Evolutionary conservation across 768 basidiomycete species (phyloP).

Genomic region (Podaxis sp.): DNA sequence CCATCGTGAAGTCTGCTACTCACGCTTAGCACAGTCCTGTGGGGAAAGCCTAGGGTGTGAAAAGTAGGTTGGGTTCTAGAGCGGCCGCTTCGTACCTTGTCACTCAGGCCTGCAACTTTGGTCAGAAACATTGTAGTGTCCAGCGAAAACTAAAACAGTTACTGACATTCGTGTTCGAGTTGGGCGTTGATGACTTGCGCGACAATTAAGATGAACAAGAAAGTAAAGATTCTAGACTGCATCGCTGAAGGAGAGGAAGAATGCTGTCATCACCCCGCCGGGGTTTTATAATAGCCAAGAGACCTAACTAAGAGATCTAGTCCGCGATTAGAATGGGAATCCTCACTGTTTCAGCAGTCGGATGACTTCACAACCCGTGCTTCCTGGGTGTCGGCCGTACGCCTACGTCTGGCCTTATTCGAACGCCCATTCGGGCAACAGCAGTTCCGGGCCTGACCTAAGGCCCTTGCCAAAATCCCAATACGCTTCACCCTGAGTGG

Average conservation of each 20-base stretch:
- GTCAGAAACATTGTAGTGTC: too few relatives aligned
- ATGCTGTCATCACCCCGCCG: not conserved
- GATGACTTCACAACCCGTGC: too few relatives aligned
- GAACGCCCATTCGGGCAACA: not conserved
- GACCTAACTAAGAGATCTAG: too few relatives aligned
- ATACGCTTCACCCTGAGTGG: too few relatives aligned
- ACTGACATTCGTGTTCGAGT: constrained; percentile 1
- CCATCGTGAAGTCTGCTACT: not conserved
- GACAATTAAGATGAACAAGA: not conserved
- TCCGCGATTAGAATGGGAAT: too few relatives aligned
- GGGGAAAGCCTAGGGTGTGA: not conserved
- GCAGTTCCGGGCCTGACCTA: not conserved
- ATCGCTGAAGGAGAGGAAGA: not conserved
- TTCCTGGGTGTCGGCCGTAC: too few relatives aligned
- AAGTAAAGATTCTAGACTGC: not conserved
- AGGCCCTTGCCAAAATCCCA: not conserved
- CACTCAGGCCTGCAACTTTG: not conserved
- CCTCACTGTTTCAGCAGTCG: too few relatives aligned
- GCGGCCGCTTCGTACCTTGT: not conserved
- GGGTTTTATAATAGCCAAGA: too few relatives aligned
- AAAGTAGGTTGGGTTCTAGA: not conserved
- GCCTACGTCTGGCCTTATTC: not conserved
- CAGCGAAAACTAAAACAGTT: too few relatives aligned
- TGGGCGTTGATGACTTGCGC: not conserved
- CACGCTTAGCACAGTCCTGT: constrained; percentile 6